A percentile compares a stretch with the other conserved stretches of the same genome.
Evolutionary conservation across 768 basidiomycete genomes (phyloP).

Genomic region (Mycena metata): DNA sequence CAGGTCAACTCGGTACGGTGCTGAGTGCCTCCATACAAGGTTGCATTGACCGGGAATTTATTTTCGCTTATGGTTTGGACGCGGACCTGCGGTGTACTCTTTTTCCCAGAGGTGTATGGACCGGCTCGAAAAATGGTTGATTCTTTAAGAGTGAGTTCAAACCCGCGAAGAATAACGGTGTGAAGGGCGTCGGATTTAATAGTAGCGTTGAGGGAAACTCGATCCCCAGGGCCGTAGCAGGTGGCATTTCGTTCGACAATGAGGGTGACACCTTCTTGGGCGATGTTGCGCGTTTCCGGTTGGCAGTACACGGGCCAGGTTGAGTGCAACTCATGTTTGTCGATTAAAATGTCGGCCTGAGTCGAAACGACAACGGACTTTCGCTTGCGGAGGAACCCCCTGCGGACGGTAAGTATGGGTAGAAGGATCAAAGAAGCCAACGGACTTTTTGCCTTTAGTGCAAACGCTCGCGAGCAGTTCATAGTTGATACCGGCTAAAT

Average conservation of each 20-base stretch:
- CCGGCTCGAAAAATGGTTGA: conserved; percentile 81
- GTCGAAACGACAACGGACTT: conserved; percentile 79
- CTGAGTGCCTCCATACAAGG: conserved; percentile 78
- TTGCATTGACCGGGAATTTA: conserved; percentile 78
- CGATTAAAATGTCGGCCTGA: conserved; percentile 81
- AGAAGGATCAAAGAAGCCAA: conserved; percentile 9
- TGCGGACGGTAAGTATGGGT: conserved; percentile 45
- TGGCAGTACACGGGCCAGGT: conserved; percentile 94
- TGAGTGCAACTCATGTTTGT: conserved; percentile 94
- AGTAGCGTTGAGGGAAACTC: conserved; percentile 77
- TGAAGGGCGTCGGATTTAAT: conserved; percentile 79
- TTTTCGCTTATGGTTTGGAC: conserved; percentile 73
- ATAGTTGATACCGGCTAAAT: conserved; percentile 84
- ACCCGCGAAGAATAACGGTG: conserved; percentile 83
- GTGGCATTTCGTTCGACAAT: conserved; percentile 81
- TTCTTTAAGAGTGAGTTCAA: conserved; percentile 86
- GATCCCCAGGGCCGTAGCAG: conserved; percentile 91
- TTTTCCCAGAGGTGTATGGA: conserved; percentile 67
- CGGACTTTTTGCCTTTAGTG: conserved; percentile 87
- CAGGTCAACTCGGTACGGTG: conserved; percentile 82
- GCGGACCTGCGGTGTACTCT: conserved; percentile 69
- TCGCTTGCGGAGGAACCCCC: conserved; percentile 86
- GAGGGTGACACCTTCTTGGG: conserved; percentile 79
- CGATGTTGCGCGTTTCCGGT: conserved; percentile 74
- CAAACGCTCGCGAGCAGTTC: conserved; percentile 92